Percentiles rank a stretch among this genome's conserved stretches.
Evolutionary conservation across 495 filamentous ascomycete species (phyloP).

Genomic region (Hyaloscypha bicolor): DNA sequence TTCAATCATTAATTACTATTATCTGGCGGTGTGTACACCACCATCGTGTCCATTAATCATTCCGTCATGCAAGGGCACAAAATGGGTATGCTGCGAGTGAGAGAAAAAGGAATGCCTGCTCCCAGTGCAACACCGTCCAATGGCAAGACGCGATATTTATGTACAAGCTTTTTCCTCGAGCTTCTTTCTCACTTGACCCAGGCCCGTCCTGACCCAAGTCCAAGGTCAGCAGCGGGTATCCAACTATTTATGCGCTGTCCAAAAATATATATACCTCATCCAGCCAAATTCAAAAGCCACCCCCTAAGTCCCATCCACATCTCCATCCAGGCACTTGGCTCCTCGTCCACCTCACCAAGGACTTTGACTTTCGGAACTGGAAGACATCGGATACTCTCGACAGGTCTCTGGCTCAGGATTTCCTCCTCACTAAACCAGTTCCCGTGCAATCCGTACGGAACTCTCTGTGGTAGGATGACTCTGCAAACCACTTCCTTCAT

Average conservation of each 20-base stretch:
- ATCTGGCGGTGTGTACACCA: not conserved
- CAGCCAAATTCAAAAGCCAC: constrained; percentile 15
- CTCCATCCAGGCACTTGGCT: constrained; percentile 17
- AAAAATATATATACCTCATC: not conserved
- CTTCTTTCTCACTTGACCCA: not conserved
- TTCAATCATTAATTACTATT: not conserved
- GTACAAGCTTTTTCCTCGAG: not conserved
- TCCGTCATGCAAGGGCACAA: not conserved
- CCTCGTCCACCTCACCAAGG: not conserved
- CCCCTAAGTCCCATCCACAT: constrained; percentile 17
- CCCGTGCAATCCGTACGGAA: constrained; percentile 69
- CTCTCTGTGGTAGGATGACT: constrained; percentile 60
- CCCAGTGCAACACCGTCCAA: not conserved
- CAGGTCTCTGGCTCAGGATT: constrained; percentile 43
- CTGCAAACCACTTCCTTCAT: constrained; percentile 59
- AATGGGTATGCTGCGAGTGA: not conserved
- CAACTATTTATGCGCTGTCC: not conserved
- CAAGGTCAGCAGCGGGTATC: not conserved
- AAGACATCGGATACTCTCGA: constrained; percentile 21
- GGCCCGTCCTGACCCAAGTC: no score
- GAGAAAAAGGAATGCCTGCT: not conserved
- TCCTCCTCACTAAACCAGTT: constrained; percentile 63
- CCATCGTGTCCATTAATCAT: not conserved
- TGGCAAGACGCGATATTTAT: not conserved
- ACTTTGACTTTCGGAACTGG: constrained; percentile 6